Evolutionary conservation across 2,329 filamentous ascomycete genomes (phyloP).

Genomic region (Didymella arachidicola): DNA sequence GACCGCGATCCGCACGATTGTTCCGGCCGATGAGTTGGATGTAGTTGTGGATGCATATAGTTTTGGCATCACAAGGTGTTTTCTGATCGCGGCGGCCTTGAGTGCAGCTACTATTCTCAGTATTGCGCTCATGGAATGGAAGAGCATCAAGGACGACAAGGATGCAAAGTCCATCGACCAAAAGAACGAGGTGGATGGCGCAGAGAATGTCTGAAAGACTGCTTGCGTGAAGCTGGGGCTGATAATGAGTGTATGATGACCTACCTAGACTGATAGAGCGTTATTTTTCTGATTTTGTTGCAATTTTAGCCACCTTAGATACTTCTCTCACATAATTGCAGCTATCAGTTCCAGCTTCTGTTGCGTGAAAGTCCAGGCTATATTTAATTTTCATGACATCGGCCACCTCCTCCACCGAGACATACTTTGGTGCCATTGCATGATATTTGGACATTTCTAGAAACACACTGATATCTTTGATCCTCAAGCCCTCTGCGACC

Average conservation of each 20-base stretch:
- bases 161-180: not conserved
- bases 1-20: constrained; percentile 64
- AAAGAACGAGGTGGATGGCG: not conserved
- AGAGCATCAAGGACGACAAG: constrained; percentile 62
- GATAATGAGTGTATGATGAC: not conserved
- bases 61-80: constrained; percentile 63
- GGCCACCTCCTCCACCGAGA: not conserved
- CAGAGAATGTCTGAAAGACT: constrained; percentile 4
- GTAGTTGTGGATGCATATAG: constrained; percentile 70
- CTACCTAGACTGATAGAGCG: not conserved
- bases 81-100: constrained; percentile 66
- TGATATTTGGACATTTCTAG: not conserved
- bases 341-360: no score
- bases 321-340: no score
- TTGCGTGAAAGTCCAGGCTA: not conserved
- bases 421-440: not conserved
- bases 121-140: constrained; percentile 66
- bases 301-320: not conserved
- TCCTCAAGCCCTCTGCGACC: not conserved
- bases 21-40: constrained; percentile 60
- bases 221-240: no score
- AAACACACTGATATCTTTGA: not conserved
- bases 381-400: not conserved
- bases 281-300: not conserved
- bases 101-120: constrained; percentile 63